Evolutionary conservation across 805 yeast species (phyloP).

Genomic region (Metschnikowia lachancei): DNA sequence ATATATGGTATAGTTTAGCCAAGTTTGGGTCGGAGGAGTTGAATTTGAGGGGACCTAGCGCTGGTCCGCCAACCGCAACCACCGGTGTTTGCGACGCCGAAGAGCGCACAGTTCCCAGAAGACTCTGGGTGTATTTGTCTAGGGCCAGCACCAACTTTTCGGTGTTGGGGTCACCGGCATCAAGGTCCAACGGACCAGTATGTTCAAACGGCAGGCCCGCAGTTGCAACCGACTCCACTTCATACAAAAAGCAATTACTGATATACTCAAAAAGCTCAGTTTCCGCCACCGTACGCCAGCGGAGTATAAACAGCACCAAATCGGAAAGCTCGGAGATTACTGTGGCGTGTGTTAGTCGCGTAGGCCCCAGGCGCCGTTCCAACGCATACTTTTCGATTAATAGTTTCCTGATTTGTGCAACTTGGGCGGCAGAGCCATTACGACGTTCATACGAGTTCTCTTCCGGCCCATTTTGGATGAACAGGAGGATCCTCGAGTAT

Average conservation of each 20-base stretch:
- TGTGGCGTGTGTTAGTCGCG: not conserved
- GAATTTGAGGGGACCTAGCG: slow-evolving; percentile 15
- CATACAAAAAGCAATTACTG: slow-evolving; percentile 2
- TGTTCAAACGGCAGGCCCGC: not conserved
- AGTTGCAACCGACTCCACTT: not conserved
- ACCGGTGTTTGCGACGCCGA: not conserved
- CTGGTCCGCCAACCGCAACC: not conserved
- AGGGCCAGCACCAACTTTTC: slow-evolving; percentile 9
- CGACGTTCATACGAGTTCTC: not conserved
- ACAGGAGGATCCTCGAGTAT: slow-evolving; percentile 4
- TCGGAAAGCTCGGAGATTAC: not conserved
- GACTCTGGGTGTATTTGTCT: not conserved
- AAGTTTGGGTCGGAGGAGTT: slow-evolving; percentile 20
- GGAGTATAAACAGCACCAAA: not conserved
- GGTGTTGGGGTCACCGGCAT: slow-evolving; percentile 2
- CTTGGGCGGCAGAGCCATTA: not conserved
- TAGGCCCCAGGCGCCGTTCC: not conserved
- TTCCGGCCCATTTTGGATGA: slow-evolving; percentile 1
- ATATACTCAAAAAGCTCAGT: not conserved
- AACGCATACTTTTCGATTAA: not conserved
- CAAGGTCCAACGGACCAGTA: not conserved
- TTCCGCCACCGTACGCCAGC: not conserved
- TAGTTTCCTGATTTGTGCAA: not conserved
- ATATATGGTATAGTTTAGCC: slow-evolving; percentile 21
- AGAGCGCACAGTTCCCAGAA: not conserved